Evolutionary conservation across 768 basidiomycete genomes (phyloP).

Genomic region (Boletus subparvulus): DNA sequence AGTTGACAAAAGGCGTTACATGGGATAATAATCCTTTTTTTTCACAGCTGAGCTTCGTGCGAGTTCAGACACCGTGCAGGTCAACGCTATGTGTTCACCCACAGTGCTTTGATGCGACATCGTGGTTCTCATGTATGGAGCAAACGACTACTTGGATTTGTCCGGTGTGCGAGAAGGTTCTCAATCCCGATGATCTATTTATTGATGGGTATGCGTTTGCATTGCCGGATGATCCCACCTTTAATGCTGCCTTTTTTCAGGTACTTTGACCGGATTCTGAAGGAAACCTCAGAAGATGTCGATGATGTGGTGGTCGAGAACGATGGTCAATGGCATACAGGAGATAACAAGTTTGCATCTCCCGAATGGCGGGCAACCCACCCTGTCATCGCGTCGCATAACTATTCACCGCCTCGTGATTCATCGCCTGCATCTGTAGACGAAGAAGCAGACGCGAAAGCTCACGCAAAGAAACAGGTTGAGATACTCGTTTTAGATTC

Average conservation of each 20-base stretch:
- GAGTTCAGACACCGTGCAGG: slow-evolving; percentile 81
- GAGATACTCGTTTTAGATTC: slow-evolving; percentile 71
- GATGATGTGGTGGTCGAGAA: slow-evolving; percentile 95
- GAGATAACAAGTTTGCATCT: slow-evolving; percentile 83
- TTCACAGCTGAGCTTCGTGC: slow-evolving; percentile 76
- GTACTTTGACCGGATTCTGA: slow-evolving; percentile 85
- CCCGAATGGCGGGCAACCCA: slow-evolving; percentile 63
- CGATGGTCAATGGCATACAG: slow-evolving; percentile 94
- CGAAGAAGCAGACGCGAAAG: slow-evolving; percentile 34
- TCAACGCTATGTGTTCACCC: slow-evolving; percentile 86
- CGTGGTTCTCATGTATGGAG: slow-evolving; percentile 95
- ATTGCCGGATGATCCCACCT: background rate
- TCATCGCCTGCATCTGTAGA: slow-evolving; percentile 30
- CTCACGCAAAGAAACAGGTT: slow-evolving; percentile 47
- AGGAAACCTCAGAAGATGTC: slow-evolving; percentile 69
- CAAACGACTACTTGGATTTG: slow-evolving; percentile 96
- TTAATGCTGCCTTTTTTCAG: slow-evolving; percentile 39
- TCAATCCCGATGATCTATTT: slow-evolving; percentile 80
- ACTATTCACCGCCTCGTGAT: slow-evolving; percentile 30
- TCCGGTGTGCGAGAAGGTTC: slow-evolving; percentile 82
- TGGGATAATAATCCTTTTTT: background rate
- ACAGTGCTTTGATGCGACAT: slow-evolving; percentile 93
- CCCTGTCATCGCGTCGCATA: slow-evolving; percentile 32
- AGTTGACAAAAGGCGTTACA: background rate
- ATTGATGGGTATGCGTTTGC: slow-evolving; percentile 75